Evolutionary conservation across 345 rosid genomes (phyloP).

Genomic region (Draba incana): DNA sequence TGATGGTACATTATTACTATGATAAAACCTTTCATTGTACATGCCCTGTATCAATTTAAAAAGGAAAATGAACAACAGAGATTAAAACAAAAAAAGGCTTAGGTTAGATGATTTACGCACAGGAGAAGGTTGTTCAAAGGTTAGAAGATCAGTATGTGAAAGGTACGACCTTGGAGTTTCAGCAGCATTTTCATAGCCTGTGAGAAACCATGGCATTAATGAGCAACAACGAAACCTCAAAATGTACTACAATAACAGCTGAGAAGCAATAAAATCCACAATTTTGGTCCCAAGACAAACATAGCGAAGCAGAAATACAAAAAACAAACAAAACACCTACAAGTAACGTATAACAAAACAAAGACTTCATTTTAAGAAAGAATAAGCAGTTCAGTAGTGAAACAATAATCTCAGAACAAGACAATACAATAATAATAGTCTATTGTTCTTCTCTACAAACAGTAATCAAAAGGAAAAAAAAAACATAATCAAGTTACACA

Average conservation of each 20-base stretch:
- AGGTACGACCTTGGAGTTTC: conserved; percentile 41
- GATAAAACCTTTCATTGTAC: conserved; percentile 40
- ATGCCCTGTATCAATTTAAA: conserved; percentile 43
- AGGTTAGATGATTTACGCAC: conserved; percentile 46
- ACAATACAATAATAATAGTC: neutral
- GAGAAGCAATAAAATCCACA: conserved; percentile 22
- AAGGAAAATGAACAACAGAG: conserved; percentile 17
- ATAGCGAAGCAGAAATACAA: conserved; percentile 14
- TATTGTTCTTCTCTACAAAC: neutral
- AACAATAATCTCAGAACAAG: conserved; percentile 3
- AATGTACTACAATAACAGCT: neutral
- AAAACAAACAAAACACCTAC: neutral
- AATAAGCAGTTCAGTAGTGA: conserved; percentile 1
- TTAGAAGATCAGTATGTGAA: conserved; percentile 42
- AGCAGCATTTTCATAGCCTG: conserved; percentile 52
- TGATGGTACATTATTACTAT: conserved; percentile 48
- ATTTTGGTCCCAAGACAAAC: conserved; percentile 1
- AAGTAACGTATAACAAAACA: neutral
- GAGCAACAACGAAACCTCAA: conserved; percentile 17
- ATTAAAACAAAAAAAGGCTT: conserved; percentile 23
- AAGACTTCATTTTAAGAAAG: neutral
- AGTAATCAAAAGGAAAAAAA: no score
- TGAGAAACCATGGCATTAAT: conserved; percentile 23
- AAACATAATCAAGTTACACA: neutral
- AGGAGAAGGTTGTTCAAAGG: conserved; percentile 46